Percentiles rank a stretch among this genome's conserved stretches.
These are phyloP conservation scores for Spirogloea muscicola DNA, from an alignment of 139 green algal species.

Conservation along the genomic window DNA sequence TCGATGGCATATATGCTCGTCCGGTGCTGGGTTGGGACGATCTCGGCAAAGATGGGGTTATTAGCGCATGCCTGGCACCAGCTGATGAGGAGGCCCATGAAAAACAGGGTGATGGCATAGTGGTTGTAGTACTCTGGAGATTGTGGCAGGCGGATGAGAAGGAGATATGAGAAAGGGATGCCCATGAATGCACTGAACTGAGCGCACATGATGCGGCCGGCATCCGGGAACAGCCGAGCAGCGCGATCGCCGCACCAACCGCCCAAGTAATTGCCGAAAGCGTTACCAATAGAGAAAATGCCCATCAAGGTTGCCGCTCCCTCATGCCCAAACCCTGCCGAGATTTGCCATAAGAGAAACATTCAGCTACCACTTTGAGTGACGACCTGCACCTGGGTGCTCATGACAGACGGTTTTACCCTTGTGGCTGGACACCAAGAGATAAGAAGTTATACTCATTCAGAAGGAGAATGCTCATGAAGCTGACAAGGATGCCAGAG, in stretches of 20 bases:
- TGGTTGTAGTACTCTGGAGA: background rate
- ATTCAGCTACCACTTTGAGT: too few relatives aligned
- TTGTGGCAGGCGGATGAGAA: constrained; percentile 26
- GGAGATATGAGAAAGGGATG: constrained; percentile 35
- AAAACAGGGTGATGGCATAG: constrained; percentile 17
- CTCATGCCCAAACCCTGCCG: constrained; percentile 30
- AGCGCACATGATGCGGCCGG: constrained; percentile 39
- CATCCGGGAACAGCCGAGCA: constrained; percentile 7
- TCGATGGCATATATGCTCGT: constrained; percentile 78
- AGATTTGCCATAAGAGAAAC: too few relatives aligned
- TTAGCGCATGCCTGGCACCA: constrained; percentile 38
- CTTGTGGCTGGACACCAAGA: too few relatives aligned
- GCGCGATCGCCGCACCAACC: constrained; percentile 45
- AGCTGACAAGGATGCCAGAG: too few relatives aligned
- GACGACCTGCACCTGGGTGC: too few relatives aligned
- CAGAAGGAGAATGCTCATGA: too few relatives aligned
- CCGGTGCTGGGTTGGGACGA: constrained; percentile 70
- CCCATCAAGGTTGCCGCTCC: constrained; percentile 15
- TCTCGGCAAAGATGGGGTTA: constrained; percentile 76
- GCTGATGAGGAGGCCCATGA: constrained; percentile 38
- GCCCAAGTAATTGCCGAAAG: constrained; percentile 27
- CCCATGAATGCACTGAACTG: constrained; percentile 37
- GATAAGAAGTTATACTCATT: too few relatives aligned
- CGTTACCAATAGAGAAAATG: constrained; percentile 20
- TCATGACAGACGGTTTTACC: too few relatives aligned